Base-by-base conservation (phyloP, 441 rosid species). In the Mallotus repandus region DNA sequence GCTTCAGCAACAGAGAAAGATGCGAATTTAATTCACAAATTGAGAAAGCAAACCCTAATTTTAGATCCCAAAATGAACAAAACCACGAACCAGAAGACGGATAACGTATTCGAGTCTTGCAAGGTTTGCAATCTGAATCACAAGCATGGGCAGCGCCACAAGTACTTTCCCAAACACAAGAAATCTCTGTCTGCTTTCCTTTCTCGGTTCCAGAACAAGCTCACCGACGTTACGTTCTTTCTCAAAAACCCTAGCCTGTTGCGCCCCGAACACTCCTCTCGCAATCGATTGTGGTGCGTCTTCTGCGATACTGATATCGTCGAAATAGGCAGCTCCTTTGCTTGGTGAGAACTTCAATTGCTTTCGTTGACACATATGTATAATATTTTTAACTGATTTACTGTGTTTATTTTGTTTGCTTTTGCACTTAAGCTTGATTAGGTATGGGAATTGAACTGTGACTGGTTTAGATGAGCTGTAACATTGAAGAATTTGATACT, bases 211-310 rank as follows among this genome's bases (percentile, higher is more conserved):
- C 85, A 84, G 16, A 78, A 77, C 70, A 93, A 88, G 79, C 56
- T 89, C 38, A 75, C 79, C 49, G 97, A 89, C 67, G 76, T 88
- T 76, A 88, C 84, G 50, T 89, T 86, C 86, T 91, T 91, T 81
- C 83, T 88, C 74, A 89, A 68, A 70, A 88, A 83, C 80, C 96
- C 96, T 79, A 80, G 62, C 84, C 19, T 78, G 64, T 83, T 93
- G 68, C 86, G 84, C 29, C 84, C 86, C 13, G 91, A 88, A 46
- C 83, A 79, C 76, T 84, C 88, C 63, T 84, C 87, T 55, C 84
- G 80, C 53, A 87, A 86, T 78, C 88, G 94, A 72, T 75, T 92
- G 46, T 90, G 98, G 98, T 89, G 96, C 77, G 88, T 89, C 82
- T 85, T 93, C 84, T 93, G 99, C 71, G 97, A 90, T 53, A 63